Evolutionary conservation across 202 grass and related monocot genomes (phyloP).

Genomic region (Carex arenaria): DNA sequence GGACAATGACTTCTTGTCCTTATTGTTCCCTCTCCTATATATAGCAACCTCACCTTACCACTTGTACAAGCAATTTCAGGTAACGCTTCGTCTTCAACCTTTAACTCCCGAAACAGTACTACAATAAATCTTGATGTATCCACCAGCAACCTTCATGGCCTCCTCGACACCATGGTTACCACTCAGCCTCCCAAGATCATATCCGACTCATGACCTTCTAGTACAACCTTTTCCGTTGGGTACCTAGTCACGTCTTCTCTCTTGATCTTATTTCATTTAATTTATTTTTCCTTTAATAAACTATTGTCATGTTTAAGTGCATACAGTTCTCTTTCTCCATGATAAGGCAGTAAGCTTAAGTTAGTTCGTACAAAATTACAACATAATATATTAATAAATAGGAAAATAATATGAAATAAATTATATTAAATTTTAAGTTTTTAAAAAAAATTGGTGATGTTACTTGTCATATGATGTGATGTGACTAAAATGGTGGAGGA

Average conservation of each 20-base stretch:
- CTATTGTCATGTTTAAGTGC: neutral
- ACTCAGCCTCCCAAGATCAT: neutral
- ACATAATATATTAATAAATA: too few species aligned
- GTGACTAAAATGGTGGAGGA: too few species aligned
- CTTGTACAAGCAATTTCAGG: neutral
- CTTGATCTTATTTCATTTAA: neutral
- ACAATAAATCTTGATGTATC: conserved; percentile 3
- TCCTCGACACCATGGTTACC: neutral
- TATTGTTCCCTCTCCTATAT: too few species aligned
- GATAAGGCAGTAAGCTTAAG: neutral
- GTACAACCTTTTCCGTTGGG: conserved; percentile 2
- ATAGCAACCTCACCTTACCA: too few species aligned
- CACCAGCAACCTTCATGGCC: neutral
- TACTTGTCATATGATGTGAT: too few species aligned
- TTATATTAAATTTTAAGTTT: too few species aligned
- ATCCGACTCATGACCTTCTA: neutral
- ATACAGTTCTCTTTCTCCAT: neutral
- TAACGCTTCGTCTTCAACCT: neutral
- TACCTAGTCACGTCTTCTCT: neutral
- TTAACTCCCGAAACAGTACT: too few species aligned
- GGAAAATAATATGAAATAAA: too few species aligned
- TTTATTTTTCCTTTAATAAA: too few species aligned
- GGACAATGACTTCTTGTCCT: too few species aligned
- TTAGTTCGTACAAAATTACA: too few species aligned
- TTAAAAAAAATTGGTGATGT: too few species aligned